phyloP scores from a whole-genome alignment of 2,329 filamentous ascomycete species.

The Corniculantispora saksenae region DNA sequence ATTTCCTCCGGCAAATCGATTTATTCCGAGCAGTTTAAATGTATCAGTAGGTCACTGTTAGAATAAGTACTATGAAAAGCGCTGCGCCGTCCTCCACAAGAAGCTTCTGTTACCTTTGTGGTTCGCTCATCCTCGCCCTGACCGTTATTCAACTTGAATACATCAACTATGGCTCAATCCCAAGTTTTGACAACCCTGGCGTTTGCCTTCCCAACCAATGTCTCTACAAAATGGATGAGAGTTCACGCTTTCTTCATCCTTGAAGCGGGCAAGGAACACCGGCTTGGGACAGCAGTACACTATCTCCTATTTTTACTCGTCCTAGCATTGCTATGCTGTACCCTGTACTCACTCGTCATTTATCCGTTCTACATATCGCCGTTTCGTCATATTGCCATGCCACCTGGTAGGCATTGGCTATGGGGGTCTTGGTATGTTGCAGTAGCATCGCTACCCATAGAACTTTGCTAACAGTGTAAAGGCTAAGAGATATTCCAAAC shows the following conservation, averaged over 20 bases:
- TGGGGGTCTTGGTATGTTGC: conserved; percentile 53
- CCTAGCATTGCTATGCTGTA: not conserved
- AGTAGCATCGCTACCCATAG: conserved; percentile 2
- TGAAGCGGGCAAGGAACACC: not conserved
- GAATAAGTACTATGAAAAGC: not conserved
- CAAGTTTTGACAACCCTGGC: not conserved
- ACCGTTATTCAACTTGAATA: not conserved
- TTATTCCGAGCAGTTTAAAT: not conserved
- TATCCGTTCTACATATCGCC: conserved; percentile 46
- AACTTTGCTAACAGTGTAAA: not conserved
- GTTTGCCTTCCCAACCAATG: not conserved
- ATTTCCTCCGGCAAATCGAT: not conserved
- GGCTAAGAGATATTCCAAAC: conserved; percentile 63
- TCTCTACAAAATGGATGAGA: not conserved
- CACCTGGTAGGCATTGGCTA: conserved; percentile 44
- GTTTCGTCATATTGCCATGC: conserved; percentile 45
- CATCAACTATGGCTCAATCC: not conserved
- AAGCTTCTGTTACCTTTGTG: too few relatives aligned
- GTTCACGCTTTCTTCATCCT: not conserved
- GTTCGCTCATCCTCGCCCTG: not conserved
- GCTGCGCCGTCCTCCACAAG: not conserved
- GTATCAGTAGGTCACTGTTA: not conserved
- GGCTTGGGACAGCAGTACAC: not conserved
- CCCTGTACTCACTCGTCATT: conserved; percentile 22
- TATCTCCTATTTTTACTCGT: not conserved